Percentiles rank a stretch among this genome's conserved stretches.
These are phyloP conservation scores for Mycena citricolor DNA, from an alignment of 1,284 basidiomycete species.

Conservation along the genomic window DNA sequence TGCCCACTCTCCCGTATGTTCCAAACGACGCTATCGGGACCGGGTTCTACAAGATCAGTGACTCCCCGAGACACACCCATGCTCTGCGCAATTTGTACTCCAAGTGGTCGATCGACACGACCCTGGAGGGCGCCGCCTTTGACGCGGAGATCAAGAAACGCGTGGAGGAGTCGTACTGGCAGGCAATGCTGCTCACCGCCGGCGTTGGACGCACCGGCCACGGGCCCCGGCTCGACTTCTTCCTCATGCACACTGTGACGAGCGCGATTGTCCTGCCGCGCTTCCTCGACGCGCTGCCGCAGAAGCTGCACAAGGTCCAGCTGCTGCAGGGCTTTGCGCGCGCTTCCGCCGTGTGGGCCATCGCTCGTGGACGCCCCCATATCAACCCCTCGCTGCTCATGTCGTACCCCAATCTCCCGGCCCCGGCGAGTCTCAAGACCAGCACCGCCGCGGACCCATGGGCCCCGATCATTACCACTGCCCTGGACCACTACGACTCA, in stretches of 20 bases:
- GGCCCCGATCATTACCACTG: slow-evolving; percentile 51
- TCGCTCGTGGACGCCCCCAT: slow-evolving; percentile 58
- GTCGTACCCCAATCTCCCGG: slow-evolving; percentile 3
- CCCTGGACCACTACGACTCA: slow-evolving; percentile 54
- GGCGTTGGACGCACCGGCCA: slow-evolving; percentile 33
- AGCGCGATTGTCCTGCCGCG: slow-evolving; percentile 59
- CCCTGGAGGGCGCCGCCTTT: slow-evolving; percentile 30
- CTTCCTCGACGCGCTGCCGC: slow-evolving; percentile 40
- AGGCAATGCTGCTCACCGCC: slow-evolving; percentile 51
- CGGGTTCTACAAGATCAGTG: slow-evolving; percentile 28
- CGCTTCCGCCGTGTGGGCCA: slow-evolving; percentile 42
- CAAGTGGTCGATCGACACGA: slow-evolving; percentile 45
- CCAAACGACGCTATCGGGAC: slow-evolving; percentile 40
- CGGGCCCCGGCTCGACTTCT: slow-evolving; percentile 56
- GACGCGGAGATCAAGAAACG: slow-evolving; percentile 34
- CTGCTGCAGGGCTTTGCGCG: slow-evolving; percentile 53
- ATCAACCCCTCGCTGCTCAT: slow-evolving; percentile 40
- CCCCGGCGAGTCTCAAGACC: too few relatives aligned
- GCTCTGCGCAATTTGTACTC: slow-evolving; percentile 50
- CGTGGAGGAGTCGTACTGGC: slow-evolving; percentile 55
- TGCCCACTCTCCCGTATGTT: slow-evolving; percentile 53
- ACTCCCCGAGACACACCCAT: slow-evolving; percentile 38
- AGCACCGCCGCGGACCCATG: slow-evolving; percentile 55
- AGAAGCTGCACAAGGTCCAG: slow-evolving; percentile 39
- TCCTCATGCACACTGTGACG: slow-evolving; percentile 70